Evolutionary conservation across 371 early-diverging fungal genomes (phyloP).

Genomic region (Hamiltosporidium tvaerminnensis): DNA sequence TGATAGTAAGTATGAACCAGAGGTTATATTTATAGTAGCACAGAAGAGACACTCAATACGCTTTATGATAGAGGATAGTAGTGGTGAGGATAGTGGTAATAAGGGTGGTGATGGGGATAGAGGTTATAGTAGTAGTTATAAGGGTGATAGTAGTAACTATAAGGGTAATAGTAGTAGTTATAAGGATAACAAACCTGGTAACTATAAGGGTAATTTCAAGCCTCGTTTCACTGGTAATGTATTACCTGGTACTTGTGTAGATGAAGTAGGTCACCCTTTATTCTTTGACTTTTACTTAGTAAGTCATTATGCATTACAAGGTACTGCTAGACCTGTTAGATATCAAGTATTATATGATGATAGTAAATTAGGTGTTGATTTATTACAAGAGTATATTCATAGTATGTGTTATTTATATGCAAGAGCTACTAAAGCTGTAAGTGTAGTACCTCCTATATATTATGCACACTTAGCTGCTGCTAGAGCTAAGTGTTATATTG

Average conservation of each 20-base stretch:
- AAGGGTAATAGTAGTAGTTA: neutral
- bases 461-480: conserved; percentile 67
- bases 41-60: conserved; percentile 85
- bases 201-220: neutral
- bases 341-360: conserved; percentile 72
- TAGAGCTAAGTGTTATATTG: neutral
- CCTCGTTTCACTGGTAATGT: conserved; percentile 65
- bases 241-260: conserved; percentile 72
- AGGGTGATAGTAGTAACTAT: too few species aligned
- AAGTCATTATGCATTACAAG: conserved; percentile 72
- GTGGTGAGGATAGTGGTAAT: too few species aligned
- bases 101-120: conserved; percentile 3
- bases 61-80: conserved; percentile 61
- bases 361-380: conserved; percentile 61
- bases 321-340: conserved; percentile 71
- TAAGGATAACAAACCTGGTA: neutral
- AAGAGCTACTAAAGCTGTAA: conserved; percentile 64
- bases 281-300: conserved; percentile 74
- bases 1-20: conserved; percentile 60
- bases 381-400: conserved; percentile 65
- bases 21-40: conserved; percentile 71
- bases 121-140: neutral
- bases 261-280: conserved; percentile 64
- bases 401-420: conserved; percentile 70
- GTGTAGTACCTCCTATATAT: conserved; percentile 65